These are phyloP conservation scores for Fusarium longipes DNA, from an alignment of 2,329 filamentous ascomycete genomes.

Conservation along the genomic window DNA sequence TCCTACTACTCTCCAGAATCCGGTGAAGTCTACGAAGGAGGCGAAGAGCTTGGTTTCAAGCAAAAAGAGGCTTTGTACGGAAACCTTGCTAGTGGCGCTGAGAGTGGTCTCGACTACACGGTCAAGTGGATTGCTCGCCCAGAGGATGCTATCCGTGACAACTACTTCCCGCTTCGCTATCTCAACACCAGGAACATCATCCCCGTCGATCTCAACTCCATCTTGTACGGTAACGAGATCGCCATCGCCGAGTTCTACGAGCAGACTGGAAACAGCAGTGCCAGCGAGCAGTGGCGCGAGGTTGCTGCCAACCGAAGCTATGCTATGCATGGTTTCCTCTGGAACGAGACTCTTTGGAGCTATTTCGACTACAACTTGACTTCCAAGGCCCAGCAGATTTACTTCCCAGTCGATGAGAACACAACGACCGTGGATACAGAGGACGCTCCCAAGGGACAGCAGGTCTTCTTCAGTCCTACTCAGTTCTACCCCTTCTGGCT, in stretches of 20 bases:
- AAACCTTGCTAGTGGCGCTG: conserved; percentile 73
- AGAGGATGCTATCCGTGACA: conserved; percentile 66
- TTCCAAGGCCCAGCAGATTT: conserved; percentile 65
- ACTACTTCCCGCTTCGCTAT: conserved; percentile 73
- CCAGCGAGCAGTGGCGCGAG: conserved; percentile 61
- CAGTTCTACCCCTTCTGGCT: conserved; percentile 78
- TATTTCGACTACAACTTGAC: conserved; percentile 79
- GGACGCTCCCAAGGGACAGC: conserved; percentile 63
- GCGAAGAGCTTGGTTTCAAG: conserved; percentile 60
- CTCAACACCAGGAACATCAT: conserved; percentile 69
- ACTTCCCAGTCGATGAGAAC: conserved; percentile 61
- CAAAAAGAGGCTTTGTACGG: conserved; percentile 66
- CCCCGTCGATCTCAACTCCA: conserved; percentile 75
- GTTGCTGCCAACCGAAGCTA: conserved; percentile 65
- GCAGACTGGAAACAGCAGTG: conserved; percentile 61
- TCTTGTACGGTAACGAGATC: conserved; percentile 73
- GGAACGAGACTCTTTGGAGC: conserved; percentile 70
- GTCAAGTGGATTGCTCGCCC: conserved; percentile 69
- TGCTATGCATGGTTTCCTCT: conserved; percentile 72
- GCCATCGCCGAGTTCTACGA: conserved; percentile 67
- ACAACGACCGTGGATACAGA: conserved; percentile 44
- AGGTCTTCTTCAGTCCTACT: conserved; percentile 67
- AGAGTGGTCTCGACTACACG: conserved; percentile 74
- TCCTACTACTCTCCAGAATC: conserved; percentile 68
- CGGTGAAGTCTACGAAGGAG: conserved; percentile 69